Conservation (phyloP, 2,329 filamentous ascomycete genomes). For the Botryotinia globosa region DNA sequence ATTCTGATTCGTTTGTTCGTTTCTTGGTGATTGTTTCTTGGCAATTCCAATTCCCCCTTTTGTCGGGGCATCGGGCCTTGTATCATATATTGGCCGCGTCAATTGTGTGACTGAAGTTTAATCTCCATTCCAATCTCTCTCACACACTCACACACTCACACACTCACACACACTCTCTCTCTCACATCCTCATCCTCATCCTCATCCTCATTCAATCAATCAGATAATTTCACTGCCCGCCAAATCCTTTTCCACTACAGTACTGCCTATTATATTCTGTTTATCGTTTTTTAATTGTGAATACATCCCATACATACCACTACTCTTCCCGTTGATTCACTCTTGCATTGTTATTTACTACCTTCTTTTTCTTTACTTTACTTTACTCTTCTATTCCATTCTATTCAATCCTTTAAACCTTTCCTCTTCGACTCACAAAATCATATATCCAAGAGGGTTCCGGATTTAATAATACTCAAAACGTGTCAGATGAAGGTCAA, state of each 20-base stretch:
- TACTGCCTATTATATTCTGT: background rate
- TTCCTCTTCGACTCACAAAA: background rate
- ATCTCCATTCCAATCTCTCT: background rate
- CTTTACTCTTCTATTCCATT: background rate
- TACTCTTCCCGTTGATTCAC: background rate
- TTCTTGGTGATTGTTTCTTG: too few species aligned
- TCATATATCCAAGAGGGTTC: too few species aligned
- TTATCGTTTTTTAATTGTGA: background rate
- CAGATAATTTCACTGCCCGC: background rate
- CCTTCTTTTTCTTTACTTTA: background rate
- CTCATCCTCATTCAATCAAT: background rate
- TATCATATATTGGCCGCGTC: background rate
- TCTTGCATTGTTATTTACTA: background rate
- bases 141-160: too few species aligned
- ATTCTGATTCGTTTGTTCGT: too few species aligned
- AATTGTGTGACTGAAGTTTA: background rate
- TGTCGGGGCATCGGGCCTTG: background rate
- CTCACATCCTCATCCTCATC: background rate
- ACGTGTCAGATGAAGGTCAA: background rate
- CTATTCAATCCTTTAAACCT: background rate
- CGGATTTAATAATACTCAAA: background rate
- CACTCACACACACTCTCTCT: background rate
- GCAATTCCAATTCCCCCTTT: constrained; percentile 1
- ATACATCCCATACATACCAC: too few species aligned
- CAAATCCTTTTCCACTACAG: too few species aligned